Percentiles rank a stretch among this genome's conserved stretches.
Evolutionary conservation across 148 eudicot species (phyloP).

Genomic region (Silene latifolia): DNA sequence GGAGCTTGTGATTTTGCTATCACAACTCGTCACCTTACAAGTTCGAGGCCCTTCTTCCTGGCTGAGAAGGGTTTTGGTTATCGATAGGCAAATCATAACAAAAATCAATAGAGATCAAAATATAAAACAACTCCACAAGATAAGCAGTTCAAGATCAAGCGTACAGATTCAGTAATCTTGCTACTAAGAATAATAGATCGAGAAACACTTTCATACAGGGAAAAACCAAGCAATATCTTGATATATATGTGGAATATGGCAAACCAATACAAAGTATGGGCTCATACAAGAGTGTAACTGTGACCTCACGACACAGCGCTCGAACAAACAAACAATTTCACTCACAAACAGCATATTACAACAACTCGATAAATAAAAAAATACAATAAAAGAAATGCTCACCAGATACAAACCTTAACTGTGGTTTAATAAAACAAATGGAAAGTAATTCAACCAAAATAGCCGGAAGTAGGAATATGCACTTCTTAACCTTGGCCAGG

Average conservation of each 20-base stretch:
- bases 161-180: too few species aligned
- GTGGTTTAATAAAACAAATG: not conserved
- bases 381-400: constrained; percentile 6
- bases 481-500: constrained; percentile 20
- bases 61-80: too few species aligned
- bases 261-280: constrained; percentile 16
- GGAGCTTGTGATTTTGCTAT: too few species aligned
- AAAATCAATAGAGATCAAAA: too few species aligned
- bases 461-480: constrained; percentile 29
- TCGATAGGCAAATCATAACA: too few species aligned
- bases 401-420: constrained; percentile 16
- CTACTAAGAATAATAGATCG: too few species aligned
- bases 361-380: constrained; percentile 24
- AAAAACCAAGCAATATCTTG: not conserved
- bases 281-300: constrained; percentile 5
- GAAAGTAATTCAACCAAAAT: constrained; percentile 21
- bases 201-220: not conserved
- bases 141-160: too few species aligned
- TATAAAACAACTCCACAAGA: not conserved
- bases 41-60: too few species aligned
- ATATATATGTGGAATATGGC: constrained; percentile 6
- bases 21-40: too few species aligned
- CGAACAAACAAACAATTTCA: constrained; percentile 13
- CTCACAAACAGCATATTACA: constrained; percentile 24
- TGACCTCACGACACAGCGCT: constrained; percentile 11